Evolutionary conservation across 768 basidiomycete genomes (phyloP), one percentile per base, ranked within the genome.

Genomic region (Botryobasidium botryosum): DNA sequence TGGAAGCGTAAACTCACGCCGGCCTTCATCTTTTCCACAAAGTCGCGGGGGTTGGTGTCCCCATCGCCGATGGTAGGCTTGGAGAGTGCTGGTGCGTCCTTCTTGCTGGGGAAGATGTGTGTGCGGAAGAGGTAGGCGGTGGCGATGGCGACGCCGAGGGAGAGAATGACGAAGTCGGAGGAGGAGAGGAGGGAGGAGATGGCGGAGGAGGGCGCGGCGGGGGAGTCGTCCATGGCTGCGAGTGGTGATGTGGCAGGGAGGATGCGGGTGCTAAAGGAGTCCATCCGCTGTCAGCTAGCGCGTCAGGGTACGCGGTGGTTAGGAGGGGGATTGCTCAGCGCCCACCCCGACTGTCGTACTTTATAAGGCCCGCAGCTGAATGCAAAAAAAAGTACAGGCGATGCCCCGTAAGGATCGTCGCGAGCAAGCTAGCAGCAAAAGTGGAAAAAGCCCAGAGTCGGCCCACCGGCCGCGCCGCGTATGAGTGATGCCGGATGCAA

Each of bases 1-100:
- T 20, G 21, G 10, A 6, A 38, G 24, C n/a, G 7, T 15, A 5
- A 6, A 71, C 85, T 59, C 64, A 96, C 92, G 32, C 75, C 78
- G 49, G 80, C 77, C 64, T 88, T 83, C 87, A 96, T 90, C 67
- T 91, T 91, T 10, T 76, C 74, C 33, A 94, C 71, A 57, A 94
- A 94, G 61, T 97, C 88, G 35, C 91, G 68, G n/a, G 90, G 87
- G 56, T 94, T 87, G 2, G 76, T 80, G 46, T 72, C 73, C 39
- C 77, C 81, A 66, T 79, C 79, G 31, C 66, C 57, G 44, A 49
- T 58, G 0, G 49, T 33, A 32, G 64, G 62, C 43, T 70, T 68
- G 26, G 70, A 59, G n/a, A 55, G 35, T 23, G 68, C 51, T 23
- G 67, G 47, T 0, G 75, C 67, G 27, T 68, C 63, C 7, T 65